phyloP scores from a whole-genome alignment of 2,329 filamentous ascomycete species.

The Penicillium sp. region DNA sequence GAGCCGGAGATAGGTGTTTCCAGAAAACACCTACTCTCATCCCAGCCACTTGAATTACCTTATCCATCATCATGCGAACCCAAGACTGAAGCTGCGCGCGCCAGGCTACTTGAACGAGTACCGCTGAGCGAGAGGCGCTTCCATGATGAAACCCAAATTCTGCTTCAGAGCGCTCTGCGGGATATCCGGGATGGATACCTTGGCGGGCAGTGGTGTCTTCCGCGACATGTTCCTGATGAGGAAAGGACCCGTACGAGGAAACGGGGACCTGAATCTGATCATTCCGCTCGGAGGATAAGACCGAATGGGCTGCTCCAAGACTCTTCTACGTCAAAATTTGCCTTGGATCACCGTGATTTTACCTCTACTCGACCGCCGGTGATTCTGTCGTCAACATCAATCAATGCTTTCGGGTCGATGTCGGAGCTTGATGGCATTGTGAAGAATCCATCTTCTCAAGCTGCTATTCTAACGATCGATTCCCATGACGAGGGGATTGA shows the following conservation, averaged over 20 bases:
- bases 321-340: background rate
- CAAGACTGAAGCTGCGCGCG: constrained; percentile 47
- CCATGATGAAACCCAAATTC: constrained; percentile 27
- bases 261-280: background rate
- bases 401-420: constrained; percentile 30
- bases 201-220: constrained; percentile 36
- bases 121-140: constrained; percentile 32
- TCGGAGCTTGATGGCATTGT: constrained; percentile 26
- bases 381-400: constrained; percentile 31
- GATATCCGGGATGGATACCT: constrained; percentile 27
- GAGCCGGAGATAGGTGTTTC: background rate
- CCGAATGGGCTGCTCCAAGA: background rate
- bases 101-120: constrained; percentile 39
- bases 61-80: constrained; percentile 50
- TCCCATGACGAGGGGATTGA: constrained; percentile 22
- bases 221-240: constrained; percentile 14
- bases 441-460: constrained; percentile 30
- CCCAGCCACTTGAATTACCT: constrained; percentile 44
- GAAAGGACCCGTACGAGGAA: background rate
- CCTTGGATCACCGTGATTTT: background rate
- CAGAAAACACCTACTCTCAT: constrained; percentile 43
- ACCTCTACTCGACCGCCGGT: constrained; percentile 23
- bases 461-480: constrained; percentile 9
- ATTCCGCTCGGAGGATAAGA: too few relatives aligned
- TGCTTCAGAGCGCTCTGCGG: constrained; percentile 42